Conservation (phyloP, 495 filamentous ascomycete species). For the Neurospora pannonica region DNA sequence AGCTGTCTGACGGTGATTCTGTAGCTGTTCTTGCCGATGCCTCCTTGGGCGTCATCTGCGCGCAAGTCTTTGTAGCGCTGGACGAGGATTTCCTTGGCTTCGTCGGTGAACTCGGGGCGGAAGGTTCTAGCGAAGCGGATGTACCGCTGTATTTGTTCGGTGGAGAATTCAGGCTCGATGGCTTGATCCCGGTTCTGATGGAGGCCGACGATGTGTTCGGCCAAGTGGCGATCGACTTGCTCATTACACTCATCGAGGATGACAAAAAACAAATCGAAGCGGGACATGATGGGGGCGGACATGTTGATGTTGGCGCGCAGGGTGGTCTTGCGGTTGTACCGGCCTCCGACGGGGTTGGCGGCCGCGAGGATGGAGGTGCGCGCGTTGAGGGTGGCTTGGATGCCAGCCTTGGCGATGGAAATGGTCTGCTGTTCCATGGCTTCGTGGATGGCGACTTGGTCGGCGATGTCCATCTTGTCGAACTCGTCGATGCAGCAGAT, state of each 20-base stretch:
- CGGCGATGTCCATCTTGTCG: slow-evolving; percentile 97
- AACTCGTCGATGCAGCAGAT: slow-evolving; percentile 99
- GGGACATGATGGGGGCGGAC: slow-evolving; percentile 95
- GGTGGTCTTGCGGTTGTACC: slow-evolving; percentile 93
- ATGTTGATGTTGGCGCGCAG: slow-evolving; percentile 95
- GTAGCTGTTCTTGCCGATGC: slow-evolving; percentile 85
- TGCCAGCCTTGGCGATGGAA: slow-evolving; percentile 97
- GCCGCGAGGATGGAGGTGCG: slow-evolving; percentile 91
- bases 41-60: slow-evolving; percentile 88
- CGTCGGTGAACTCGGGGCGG: slow-evolving; percentile 81
- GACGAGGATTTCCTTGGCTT: slow-evolving; percentile 77
- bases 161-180: slow-evolving; percentile 85
- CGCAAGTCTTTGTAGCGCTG: slow-evolving; percentile 94
- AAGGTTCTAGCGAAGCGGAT: slow-evolving; percentile 95
- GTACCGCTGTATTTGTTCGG: slow-evolving; percentile 93
- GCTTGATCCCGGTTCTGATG: slow-evolving; percentile 88
- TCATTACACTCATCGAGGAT: slow-evolving; percentile 97
- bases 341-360: slow-evolving; percentile 89
- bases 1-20: slow-evolving; percentile 94
- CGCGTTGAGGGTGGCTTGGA: slow-evolving; percentile 95
- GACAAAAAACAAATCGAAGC: slow-evolving; percentile 98
- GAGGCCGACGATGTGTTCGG: slow-evolving; percentile 88
- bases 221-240: slow-evolving; percentile 76
- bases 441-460: slow-evolving; percentile 99
- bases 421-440: slow-evolving; percentile 99